Base-by-base conservation (phyloP, 2,329 filamentous ascomycete species). In the Didymella pinodella region DNA sequence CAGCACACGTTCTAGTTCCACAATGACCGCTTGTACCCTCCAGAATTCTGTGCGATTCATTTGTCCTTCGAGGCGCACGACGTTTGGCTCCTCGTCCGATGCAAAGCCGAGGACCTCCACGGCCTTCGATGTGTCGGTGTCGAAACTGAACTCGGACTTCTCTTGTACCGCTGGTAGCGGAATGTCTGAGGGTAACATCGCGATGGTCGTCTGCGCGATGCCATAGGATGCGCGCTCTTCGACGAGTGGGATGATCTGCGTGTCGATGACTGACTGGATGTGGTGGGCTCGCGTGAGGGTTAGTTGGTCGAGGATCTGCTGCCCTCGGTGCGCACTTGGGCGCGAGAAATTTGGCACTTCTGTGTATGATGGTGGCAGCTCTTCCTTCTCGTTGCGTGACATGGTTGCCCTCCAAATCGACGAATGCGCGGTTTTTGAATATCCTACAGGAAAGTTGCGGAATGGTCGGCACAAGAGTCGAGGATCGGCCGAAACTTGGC, bases 131-230 rank as follows among this genome's bases (percentile, higher is more conserved):
- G 43, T 55, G 11, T 45, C 49, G 25, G 49, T 65, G 34, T 69
- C 68, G 59, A 75, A 75, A 34, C 66, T 71, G 63, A 70, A 75
- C 22, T 75, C 72, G 7, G 71, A 72, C 16, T 72, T 74, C 47
- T 70, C 68, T 38, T 54, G 47, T 3, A 61, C 54, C 4, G 62
- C 31, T 0, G 71, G 67, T 2, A 73, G 54, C 4, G 71, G 68
- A 10, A 78, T 73, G 58, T 80, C 78, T 3, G 79, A 80, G 10
- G 80, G 80, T 0, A 83, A 67, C 14, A 83, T 70, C 31, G 81
- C 73, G 57, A 82, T 76, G 12, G 75, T 79, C 14, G 78, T 79
- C 59, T 77, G 77, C 16, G 78, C 76, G 38, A 82, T 76, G 28
- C 79, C 80, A 31, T 76, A 75, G 11, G 73, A 65, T 38, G 77